Evolutionary conservation across 2,329 filamentous ascomycete genomes (phyloP).

Genomic region (Stachybotrys chlorohalonatus): DNA sequence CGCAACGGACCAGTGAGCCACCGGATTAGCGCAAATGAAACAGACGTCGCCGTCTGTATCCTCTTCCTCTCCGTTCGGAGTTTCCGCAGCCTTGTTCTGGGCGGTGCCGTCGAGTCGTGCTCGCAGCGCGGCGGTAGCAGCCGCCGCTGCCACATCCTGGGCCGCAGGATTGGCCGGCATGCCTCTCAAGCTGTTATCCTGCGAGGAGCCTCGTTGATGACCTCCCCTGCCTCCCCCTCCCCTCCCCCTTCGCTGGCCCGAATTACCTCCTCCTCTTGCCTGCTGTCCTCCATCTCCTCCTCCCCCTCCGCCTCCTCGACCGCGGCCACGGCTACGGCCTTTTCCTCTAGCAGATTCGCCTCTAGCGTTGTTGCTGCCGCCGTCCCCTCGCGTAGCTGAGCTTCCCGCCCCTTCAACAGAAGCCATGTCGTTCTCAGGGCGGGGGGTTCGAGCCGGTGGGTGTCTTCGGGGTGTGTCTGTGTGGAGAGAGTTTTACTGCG

Average conservation of each 20-base stretch:
- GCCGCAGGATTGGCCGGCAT: slow-evolving; percentile 18
- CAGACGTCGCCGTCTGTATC: slow-evolving; percentile 73
- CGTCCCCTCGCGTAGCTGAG: not conserved
- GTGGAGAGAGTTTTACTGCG: not conserved
- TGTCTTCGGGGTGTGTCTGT: not conserved
- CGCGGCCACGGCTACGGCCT: slow-evolving; percentile 1
- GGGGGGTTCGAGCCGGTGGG: not conserved
- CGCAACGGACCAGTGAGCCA: slow-evolving; percentile 79
- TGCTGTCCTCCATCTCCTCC: slow-evolving; percentile 27
- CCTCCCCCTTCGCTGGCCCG: slow-evolving; percentile 33
- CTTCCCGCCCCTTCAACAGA: not conserved
- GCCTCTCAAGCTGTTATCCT: slow-evolving; percentile 7
- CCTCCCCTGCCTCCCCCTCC: slow-evolving; percentile 26
- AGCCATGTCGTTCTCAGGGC: not conserved
- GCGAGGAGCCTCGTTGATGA: slow-evolving; percentile 17
- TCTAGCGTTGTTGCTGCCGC: slow-evolving; percentile 5
- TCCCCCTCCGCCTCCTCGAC: slow-evolving; percentile 12
- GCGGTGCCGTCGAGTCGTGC: not conserved
- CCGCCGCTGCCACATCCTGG: slow-evolving; percentile 19
- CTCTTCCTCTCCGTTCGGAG: slow-evolving; percentile 21
- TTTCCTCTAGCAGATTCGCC: slow-evolving; percentile 4
- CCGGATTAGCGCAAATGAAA: slow-evolving; percentile 92
- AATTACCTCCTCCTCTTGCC: slow-evolving; percentile 24
- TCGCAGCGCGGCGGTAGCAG: slow-evolving; percentile 19
- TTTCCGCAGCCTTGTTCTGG: slow-evolving; percentile 19